phyloP scores from a whole-genome alignment of 176 grass and related monocot species.

The Raddia distichophylla region DNA sequence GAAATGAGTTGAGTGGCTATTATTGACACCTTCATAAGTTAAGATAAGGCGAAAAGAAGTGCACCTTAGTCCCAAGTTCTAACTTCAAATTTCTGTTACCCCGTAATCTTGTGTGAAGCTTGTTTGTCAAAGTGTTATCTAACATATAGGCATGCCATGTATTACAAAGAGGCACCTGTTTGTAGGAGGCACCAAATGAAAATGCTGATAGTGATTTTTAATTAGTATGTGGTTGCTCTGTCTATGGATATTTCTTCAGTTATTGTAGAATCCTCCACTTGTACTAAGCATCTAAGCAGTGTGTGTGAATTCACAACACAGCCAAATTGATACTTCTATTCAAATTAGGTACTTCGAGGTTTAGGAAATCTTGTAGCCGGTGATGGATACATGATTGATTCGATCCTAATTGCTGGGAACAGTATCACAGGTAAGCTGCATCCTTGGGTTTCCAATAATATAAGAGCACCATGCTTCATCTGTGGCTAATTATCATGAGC shows the following conservation, averaged over 20 bases:
- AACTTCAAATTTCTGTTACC: constrained; percentile 18
- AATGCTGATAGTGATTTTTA: neutral
- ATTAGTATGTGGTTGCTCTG: constrained; percentile 13
- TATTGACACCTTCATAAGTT: neutral
- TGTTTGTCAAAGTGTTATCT: neutral
- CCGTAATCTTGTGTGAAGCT: neutral
- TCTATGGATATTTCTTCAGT: constrained; percentile 6
- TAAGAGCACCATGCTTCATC: constrained; percentile 28
- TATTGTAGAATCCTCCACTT: neutral
- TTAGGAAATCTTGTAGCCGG: constrained; percentile 91
- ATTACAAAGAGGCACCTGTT: neutral
- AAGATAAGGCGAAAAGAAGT: too few species aligned
- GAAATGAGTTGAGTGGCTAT: constrained; percentile 2
- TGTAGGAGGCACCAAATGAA: neutral
- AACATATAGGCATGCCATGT: neutral
- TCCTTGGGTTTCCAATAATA: constrained; percentile 26
- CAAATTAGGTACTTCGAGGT: constrained; percentile 83
- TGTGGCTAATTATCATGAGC: neutral
- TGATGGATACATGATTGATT: constrained; percentile 76
- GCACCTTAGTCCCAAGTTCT: neutral
- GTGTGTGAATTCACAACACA: constrained; percentile 27
- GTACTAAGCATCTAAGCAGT: neutral
- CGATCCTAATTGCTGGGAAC: constrained; percentile 73
- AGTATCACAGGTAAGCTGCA: constrained; percentile 66
- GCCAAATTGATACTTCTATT: constrained; percentile 40